A percentile compares a stretch with the other conserved stretches of the same genome.
Conservation (phyloP, 768 basidiomycete species). For the Gymnopilus dilepis region DNA sequence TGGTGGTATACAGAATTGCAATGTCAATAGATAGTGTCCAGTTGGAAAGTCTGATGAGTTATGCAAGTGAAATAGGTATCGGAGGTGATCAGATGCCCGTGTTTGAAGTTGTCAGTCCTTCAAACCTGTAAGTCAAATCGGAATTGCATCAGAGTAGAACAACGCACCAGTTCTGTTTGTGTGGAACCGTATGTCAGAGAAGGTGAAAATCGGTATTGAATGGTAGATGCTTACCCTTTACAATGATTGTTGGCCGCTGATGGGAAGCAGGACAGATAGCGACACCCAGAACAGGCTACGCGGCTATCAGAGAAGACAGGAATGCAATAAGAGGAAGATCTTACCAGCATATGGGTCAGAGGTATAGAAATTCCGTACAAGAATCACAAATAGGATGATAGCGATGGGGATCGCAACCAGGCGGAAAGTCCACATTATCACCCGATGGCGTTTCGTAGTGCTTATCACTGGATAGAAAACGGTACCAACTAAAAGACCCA, state of each 20-base stretch:
- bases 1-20: not conserved
- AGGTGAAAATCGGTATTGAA: not conserved
- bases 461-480: conserved; percentile 92
- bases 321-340: conserved; percentile 28
- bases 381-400: conserved; percentile 79
- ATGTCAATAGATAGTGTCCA: not conserved
- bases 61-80: not conserved
- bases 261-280: conserved; percentile 91
- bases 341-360: conserved; percentile 83
- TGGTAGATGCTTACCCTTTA: conserved; percentile 49
- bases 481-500: conserved; percentile 83
- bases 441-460: conserved; percentile 70
- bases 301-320: not conserved
- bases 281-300: conserved; percentile 83
- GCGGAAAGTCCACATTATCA: conserved; percentile 76
- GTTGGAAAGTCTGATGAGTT: not conserved
- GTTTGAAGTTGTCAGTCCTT: conserved; percentile 14
- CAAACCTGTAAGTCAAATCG: not conserved
- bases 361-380: conserved; percentile 90
- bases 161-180: conserved; percentile 45
- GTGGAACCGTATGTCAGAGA: conserved; percentile 9
- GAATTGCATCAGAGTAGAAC: not conserved
- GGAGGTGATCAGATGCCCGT: conserved; percentile 12
- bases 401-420: conserved; percentile 75
- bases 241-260: conserved; percentile 74